A percentile compares a stretch with the other conserved stretches of the same genome.
These are phyloP conservation scores for Malus orientalis DNA, from an alignment of 306 rosid genomes.

Conservation along the genomic window DNA sequence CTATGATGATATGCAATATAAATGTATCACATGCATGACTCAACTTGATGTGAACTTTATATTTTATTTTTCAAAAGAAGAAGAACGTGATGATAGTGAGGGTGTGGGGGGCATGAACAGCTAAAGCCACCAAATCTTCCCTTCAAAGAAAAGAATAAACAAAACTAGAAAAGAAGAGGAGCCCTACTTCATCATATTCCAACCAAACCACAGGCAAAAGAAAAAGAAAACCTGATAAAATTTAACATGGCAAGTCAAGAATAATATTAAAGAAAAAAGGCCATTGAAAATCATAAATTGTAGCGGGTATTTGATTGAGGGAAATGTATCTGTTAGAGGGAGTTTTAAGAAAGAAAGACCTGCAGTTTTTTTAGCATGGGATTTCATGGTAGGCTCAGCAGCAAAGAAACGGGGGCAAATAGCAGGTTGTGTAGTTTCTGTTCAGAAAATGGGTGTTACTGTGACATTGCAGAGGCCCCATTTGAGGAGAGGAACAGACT, in stretches of 20 bases:
- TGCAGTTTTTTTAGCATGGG: slow-evolving; percentile 10
- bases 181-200: slow-evolving; percentile 15
- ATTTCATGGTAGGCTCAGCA: slow-evolving; percentile 13
- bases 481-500: slow-evolving; percentile 21
- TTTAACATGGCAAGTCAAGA: neutral
- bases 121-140: slow-evolving; percentile 16
- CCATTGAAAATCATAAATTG: neutral
- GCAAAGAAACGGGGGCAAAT: slow-evolving; percentile 1
- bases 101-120: slow-evolving; percentile 27
- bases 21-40: neutral
- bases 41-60: neutral
- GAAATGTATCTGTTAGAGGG: slow-evolving; percentile 4
- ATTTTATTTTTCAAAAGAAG: neutral
- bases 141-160: slow-evolving; percentile 6
- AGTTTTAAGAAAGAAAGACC: neutral
- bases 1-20: neutral
- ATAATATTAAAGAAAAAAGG: neutral
- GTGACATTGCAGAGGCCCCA: slow-evolving; percentile 16
- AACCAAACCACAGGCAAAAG: slow-evolving; percentile 9
- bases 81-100: slow-evolving; percentile 7
- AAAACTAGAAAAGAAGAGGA: slow-evolving; percentile 6
- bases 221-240: slow-evolving; percentile 10
- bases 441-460: slow-evolving; percentile 15
- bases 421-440: slow-evolving; percentile 19
- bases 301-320: slow-evolving; percentile 2